phyloP scores from a whole-genome alignment of 805 yeast genomes.

The Saccharomyces jurei region DNA sequence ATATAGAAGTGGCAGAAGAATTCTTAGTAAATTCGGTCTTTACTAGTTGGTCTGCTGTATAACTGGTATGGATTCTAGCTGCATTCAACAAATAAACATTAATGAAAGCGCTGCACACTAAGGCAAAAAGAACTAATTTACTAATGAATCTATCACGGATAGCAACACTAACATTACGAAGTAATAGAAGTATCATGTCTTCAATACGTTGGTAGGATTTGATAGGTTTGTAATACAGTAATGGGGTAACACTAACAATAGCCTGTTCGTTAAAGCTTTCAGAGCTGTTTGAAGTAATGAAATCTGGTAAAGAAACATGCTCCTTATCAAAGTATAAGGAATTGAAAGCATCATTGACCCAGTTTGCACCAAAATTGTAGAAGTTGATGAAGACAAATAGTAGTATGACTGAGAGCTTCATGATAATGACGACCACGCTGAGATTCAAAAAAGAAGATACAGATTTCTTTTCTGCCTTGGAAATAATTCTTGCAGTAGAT shows the following conservation, averaged over 20 bases:
- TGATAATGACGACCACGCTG: conserved; percentile 40
- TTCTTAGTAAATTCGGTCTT: conserved; percentile 31
- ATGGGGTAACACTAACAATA: conserved; percentile 50
- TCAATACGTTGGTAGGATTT: conserved; percentile 52
- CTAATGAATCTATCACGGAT: conserved; percentile 75
- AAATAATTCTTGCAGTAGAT: conserved; percentile 65
- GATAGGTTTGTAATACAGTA: conserved; percentile 50
- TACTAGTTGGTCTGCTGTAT: conserved; percentile 9
- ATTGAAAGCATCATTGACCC: conserved; percentile 48
- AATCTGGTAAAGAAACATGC: conserved; percentile 37
- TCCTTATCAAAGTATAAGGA: conserved; percentile 22
- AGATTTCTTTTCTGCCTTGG: conserved; percentile 20
- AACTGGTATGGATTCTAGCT: conserved; percentile 55
- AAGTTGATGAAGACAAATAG: conserved; percentile 56
- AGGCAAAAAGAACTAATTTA: conserved; percentile 63
- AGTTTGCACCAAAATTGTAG: conserved; percentile 61
- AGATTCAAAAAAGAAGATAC: conserved; percentile 24
- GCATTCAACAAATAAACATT: conserved; percentile 83
- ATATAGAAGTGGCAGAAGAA: conserved; percentile 32
- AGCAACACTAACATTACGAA: conserved; percentile 54
- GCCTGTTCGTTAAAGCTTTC: conserved; percentile 36
- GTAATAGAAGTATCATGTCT: conserved; percentile 30
- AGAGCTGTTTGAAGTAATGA: conserved; percentile 23
- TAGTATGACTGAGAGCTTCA: conserved; percentile 53
- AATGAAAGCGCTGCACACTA: conserved; percentile 67